These are phyloP conservation scores for Glomus cerebriforme DNA, from an alignment of 192 early-diverging fungal genomes.

Conservation along the genomic window DNA sequence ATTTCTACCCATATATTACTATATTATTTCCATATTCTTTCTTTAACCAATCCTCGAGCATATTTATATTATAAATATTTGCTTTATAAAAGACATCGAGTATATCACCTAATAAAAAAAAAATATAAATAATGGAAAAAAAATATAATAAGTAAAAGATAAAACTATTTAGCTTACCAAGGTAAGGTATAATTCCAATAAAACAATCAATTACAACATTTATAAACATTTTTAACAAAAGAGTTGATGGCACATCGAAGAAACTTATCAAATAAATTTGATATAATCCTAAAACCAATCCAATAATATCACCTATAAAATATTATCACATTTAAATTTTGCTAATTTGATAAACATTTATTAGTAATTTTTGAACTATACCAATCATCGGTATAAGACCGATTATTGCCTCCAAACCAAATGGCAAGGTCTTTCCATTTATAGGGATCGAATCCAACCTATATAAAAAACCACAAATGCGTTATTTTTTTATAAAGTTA, in stretches of 20 bases:
- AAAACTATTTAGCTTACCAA: neutral
- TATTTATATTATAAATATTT: slow-evolving; percentile 17
- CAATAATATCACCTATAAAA: slow-evolving; percentile 13
- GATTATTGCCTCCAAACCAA: slow-evolving; percentile 12
- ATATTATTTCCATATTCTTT: neutral
- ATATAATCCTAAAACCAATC: slow-evolving; percentile 10
- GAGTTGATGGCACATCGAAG: neutral
- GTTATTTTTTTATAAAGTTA: neutral
- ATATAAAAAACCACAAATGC: neutral
- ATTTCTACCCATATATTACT: neutral
- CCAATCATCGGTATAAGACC: slow-evolving; percentile 3
- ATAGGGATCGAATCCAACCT: slow-evolving; percentile 18
- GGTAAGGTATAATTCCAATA: slow-evolving; percentile 4
- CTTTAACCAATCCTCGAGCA: slow-evolving; percentile 8
- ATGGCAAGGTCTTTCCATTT: neutral
- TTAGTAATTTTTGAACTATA: neutral
- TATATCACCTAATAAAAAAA: neutral
- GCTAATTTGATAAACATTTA: neutral
- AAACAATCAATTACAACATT: neutral
- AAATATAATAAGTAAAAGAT: neutral
- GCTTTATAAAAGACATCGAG: slow-evolving; percentile 18
- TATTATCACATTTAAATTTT: neutral
- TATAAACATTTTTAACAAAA: neutral
- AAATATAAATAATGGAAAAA: neutral
- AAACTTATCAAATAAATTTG: slow-evolving; percentile 8